phyloP scores from a whole-genome alignment of 768 basidiomycete species.

The Leccinum imitatum region DNA sequence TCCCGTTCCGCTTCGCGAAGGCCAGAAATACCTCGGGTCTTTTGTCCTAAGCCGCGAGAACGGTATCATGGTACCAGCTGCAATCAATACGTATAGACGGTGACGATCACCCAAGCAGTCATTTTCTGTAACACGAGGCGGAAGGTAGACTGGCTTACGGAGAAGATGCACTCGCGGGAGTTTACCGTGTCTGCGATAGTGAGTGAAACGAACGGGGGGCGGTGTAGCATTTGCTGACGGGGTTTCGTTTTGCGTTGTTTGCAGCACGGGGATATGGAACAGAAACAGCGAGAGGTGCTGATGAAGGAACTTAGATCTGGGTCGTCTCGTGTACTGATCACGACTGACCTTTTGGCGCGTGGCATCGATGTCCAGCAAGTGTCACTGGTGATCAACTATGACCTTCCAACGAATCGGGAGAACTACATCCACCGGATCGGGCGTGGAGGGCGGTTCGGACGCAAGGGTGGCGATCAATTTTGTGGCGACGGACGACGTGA shows the following conservation, averaged over 20 bases:
- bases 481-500: slow-evolving; percentile 91
- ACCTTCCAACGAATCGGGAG: slow-evolving; percentile 90
- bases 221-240: slow-evolving; percentile 20
- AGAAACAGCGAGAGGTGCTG: slow-evolving; percentile 92
- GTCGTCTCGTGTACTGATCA: slow-evolving; percentile 96
- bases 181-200: slow-evolving; percentile 99
- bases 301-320: slow-evolving; percentile 99
- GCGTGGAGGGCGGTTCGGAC: slow-evolving; percentile 94
- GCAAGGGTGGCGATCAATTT: slow-evolving; percentile 97
- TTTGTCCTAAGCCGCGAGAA: slow-evolving; percentile 49
- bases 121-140: slow-evolving; percentile 99
- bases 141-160: slow-evolving; percentile 99
- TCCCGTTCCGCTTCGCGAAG: slow-evolving; percentile 40
- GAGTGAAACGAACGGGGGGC: slow-evolving; percentile 26
- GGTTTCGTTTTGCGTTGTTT: slow-evolving; percentile 5
- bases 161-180: slow-evolving; percentile 94
- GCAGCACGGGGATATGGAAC: slow-evolving; percentile 98
- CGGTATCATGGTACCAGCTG: slow-evolving; percentile 54
- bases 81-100: slow-evolving; percentile 88
- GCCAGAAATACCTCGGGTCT: slow-evolving; percentile 43
- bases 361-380: slow-evolving; percentile 99
- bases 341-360: slow-evolving; percentile 95
- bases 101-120: slow-evolving; percentile 98
- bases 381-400: slow-evolving; percentile 93
- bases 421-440: slow-evolving; percentile 99